Base-by-base conservation (phyloP, 2,329 filamentous ascomycete species). In the Penicillium sp. region DNA sequence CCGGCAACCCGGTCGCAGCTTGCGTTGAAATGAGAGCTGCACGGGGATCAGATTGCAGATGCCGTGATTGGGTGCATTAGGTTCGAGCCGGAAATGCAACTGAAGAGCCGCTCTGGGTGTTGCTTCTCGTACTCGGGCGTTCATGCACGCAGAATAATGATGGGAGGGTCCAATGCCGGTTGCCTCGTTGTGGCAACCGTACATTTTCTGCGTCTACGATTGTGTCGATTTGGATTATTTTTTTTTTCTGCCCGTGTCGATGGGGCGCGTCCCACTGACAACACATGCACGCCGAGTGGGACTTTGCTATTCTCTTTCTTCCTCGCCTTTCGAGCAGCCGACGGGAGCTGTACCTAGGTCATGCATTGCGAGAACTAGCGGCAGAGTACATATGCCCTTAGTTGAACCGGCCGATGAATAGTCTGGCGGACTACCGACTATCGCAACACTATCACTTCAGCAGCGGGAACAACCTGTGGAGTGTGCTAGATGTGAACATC, bases 1-100 rank as follows among this genome's bases (percentile, higher is more conserved):
- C 51, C 41, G 39, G 43, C 39, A 44, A 33, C 34, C 41, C 39
- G 45, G 45, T 48, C 45, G 41, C 39, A 41, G 42, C 31, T 26
- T 20, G n/a, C 38, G 35, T 37, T 43, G 33, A 29, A 40, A 41
- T 44, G 33, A 35, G 36, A 31, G 42, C 45, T 41, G 42, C 36
- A 42, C 39, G 39, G 31, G 36, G 31, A 49, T 52, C 35, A 34
- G 36, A 50, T 41, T 43, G 29, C 28, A 39, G 39, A 33, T 33
- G 19, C 40, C 30, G 26, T 32, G 35, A 44, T 43, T 45, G 44
- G 42, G 27, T 36, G 19, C 19, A 40, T 41, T 32, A 32, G 35
- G 18, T 21, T 20, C n/a, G 4, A n/a, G n/a, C n/a, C n/a, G 13
- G 13, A 26, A 13, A 30, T 21, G 13, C 15, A 16, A 33, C 20